Base-by-base conservation (phyloP, 305 asterid species). In the Ajuga reptans region DNA sequence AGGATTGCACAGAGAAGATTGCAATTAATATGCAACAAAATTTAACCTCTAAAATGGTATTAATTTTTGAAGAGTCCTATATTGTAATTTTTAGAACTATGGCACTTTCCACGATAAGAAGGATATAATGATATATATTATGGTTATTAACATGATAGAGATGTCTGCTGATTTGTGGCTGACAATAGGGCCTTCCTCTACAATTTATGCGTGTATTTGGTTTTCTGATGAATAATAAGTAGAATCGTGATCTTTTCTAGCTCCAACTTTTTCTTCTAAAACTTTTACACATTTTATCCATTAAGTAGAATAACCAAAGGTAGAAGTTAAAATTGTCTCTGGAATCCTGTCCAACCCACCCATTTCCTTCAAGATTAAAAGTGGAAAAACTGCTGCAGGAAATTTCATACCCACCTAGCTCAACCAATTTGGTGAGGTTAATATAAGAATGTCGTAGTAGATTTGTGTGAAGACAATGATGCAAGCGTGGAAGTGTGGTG, bases 191-290 rank as follows among this genome's bases (percentile, higher is more conserved):
- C 43, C 43, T 12, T 4, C 24, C 63, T 56, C 63, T 56, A 33
- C 43, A 5, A 11, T 54, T 54, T 27, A 33, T 9, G 15, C 63
- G n/a, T n/a, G 42, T 2, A 29, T n/a, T 56, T 10, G 34, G n/a
- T 56, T n/a, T n/a, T 56, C 63, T 56, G 42, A 56, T 33, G 63
- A 56, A 56, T 3, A 29, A 54, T 53, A 54, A n/a, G n/a, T n/a
- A n/a, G n/a, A n/a, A n/a, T n/a, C n/a, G n/a, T n/a, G n/a, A n/a
- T n/a, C n/a, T n/a, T 55, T 56, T 56, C 21, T 14, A 56, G 5
- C 43, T 14, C 63, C 6, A 12, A 56, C 21, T 11, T 18, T 29
- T 29, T 55, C 41, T 36, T 31, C 17, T 11, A 24, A 21, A 24
- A 18, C 10, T 29, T 53, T 11, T 9, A 21, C 41, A 36, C 41